Percentiles rank a stretch among this genome's conserved stretches.
Evolutionary conservation across 352 stramenopile genomes (phyloP).

Genomic region (Thraustotheca clavata): DNA sequence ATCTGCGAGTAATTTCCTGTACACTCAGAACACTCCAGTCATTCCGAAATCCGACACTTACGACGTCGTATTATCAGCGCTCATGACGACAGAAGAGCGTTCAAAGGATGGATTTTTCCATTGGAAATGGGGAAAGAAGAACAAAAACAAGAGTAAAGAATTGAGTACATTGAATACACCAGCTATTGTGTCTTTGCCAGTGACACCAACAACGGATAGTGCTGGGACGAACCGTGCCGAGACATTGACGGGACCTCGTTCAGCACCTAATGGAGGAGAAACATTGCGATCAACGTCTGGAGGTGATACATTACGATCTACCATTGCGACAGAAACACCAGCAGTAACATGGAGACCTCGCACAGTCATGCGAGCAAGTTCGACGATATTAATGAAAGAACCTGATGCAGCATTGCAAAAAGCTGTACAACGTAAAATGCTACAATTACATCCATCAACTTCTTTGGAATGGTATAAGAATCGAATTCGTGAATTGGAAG

Average conservation of each 20-base stretch:
- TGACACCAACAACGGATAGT: not conserved
- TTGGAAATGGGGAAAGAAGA: constrained; percentile 19
- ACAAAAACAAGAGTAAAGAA: constrained; percentile 5
- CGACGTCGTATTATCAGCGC: not conserved
- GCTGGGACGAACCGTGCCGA: too few relatives aligned
- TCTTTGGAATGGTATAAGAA: constrained; percentile 22
- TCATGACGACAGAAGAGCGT: not conserved
- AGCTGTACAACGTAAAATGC: constrained; percentile 12
- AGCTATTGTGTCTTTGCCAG: not conserved
- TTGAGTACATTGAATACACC: not conserved
- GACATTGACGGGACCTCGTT: too few relatives aligned
- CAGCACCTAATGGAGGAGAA: not conserved
- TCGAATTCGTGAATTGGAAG: constrained; percentile 15
- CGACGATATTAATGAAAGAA: not conserved
- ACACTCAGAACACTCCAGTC: not conserved
- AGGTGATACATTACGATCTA: not conserved
- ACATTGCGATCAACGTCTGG: not conserved
- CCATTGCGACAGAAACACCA: not conserved
- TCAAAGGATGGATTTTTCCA: constrained; percentile 12
- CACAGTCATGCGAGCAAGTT: not conserved
- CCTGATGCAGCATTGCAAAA: constrained; percentile 9
- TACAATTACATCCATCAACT: constrained; percentile 9
- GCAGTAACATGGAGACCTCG: not conserved
- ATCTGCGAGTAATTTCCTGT: constrained; percentile 3
- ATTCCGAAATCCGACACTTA: not conserved